A percentile compares a stretch with the other conserved stretches of the same genome.
phyloP scores from a whole-genome alignment of 805 yeast genomes.

The Metschnikowia continentalis region DNA sequence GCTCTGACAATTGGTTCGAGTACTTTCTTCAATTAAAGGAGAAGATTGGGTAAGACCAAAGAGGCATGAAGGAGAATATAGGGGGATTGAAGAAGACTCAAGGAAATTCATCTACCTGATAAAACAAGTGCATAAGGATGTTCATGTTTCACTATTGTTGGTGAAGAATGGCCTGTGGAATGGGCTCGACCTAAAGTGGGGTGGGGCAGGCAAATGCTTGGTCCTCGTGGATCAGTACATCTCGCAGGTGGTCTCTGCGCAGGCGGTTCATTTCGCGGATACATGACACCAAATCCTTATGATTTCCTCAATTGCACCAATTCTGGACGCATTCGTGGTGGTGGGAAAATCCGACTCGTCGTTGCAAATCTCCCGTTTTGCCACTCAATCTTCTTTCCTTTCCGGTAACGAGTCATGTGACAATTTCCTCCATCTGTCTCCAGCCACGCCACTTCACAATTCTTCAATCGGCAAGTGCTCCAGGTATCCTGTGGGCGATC shows the following conservation, averaged over 20 bases:
- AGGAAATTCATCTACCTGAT: no score
- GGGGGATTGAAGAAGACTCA: no score
- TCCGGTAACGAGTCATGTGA: background rate
- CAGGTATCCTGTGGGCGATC: constrained; percentile 11
- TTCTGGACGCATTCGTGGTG: constrained; percentile 12
- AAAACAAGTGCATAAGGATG: no score
- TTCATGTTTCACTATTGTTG: background rate
- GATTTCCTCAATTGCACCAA: constrained; percentile 13
- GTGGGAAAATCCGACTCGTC: constrained; percentile 14
- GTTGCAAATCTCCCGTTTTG: constrained; percentile 8
- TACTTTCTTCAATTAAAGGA: no score
- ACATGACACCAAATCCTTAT: background rate
- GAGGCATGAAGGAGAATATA: no score
- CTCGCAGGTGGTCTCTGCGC: background rate
- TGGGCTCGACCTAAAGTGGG: background rate
- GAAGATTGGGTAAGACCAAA: no score
- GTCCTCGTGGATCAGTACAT: background rate
- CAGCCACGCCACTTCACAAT: background rate
- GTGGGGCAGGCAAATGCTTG: background rate
- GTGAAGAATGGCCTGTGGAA: background rate
- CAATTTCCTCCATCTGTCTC: background rate
- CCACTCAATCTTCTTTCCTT: background rate
- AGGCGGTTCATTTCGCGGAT: background rate
- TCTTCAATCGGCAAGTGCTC: constrained; percentile 15
- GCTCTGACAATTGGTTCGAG: background rate